Evolutionary conservation across 495 filamentous ascomycete species (phyloP).

Genomic region (Cladorrhinum samala): DNA sequence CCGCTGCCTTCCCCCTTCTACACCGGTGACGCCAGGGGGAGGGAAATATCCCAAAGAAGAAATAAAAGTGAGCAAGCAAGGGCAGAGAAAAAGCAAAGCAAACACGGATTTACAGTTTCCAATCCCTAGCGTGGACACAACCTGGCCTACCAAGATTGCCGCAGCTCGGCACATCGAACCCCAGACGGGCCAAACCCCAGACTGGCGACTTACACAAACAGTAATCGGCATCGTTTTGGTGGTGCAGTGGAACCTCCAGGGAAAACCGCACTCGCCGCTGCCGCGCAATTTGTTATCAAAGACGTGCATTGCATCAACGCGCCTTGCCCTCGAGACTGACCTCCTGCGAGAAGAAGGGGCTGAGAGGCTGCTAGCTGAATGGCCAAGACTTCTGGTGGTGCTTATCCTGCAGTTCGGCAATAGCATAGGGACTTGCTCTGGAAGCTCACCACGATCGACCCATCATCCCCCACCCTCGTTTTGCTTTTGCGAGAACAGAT

Average conservation of each 20-base stretch:
- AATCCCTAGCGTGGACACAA: slow-evolving; percentile 15
- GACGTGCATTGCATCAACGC: slow-evolving; percentile 2
- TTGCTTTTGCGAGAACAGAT: neutral
- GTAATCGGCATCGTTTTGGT: slow-evolving; percentile 10
- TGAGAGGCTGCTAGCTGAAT: slow-evolving; percentile 23
- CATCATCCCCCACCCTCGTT: slow-evolving; percentile 1
- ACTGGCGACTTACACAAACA: slow-evolving; percentile 3
- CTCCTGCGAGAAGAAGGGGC: slow-evolving; percentile 12
- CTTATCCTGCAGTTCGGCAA: slow-evolving; percentile 24
- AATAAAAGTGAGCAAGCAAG: neutral
- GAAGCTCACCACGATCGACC: neutral
- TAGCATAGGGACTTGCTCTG: slow-evolving; percentile 12
- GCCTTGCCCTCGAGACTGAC: neutral
- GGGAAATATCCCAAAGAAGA: neutral
- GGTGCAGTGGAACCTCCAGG: slow-evolving; percentile 2
- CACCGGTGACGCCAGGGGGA: neutral
- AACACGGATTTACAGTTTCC: slow-evolving; percentile 2
- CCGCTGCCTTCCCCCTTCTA: slow-evolving; percentile 1
- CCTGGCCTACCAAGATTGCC: slow-evolving; percentile 13
- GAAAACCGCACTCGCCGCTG: slow-evolving; percentile 13
- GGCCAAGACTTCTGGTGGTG: slow-evolving; percentile 20
- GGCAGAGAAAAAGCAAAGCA: neutral
- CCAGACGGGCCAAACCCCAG: neutral
- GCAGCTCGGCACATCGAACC: neutral
- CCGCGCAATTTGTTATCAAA: slow-evolving; percentile 20